phyloP scores from a whole-genome alignment of 305 asterid species.

The Stenogyne calaminthoides region DNA sequence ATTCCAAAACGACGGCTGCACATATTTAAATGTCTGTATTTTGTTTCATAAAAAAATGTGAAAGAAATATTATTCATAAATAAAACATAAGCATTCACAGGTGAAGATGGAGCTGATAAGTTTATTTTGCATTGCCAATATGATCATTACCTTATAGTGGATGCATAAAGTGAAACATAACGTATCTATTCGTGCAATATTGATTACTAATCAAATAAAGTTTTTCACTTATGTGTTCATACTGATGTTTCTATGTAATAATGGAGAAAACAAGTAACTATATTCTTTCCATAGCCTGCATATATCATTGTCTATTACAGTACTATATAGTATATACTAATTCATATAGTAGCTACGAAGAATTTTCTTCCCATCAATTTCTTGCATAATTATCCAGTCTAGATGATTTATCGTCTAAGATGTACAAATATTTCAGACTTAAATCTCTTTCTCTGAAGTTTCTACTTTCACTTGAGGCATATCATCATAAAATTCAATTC shows the following conservation, averaged over 20 bases:
- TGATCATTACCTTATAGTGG: neutral
- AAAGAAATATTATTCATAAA: no score
- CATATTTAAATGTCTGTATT: neutral
- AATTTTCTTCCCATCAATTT: neutral
- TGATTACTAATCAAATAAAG: neutral
- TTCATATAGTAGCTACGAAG: neutral
- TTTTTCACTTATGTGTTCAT: neutral
- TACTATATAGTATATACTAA: no score
- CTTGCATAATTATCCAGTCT: neutral
- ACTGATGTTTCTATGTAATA: neutral
- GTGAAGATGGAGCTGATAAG: no score
- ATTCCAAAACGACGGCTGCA: neutral
- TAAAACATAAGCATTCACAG: no score
- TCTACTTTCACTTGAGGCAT: neutral
- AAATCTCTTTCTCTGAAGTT: neutral
- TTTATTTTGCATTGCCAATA: neutral
- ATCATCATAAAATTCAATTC: neutral
- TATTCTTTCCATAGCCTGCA: neutral
- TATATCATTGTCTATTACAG: no score
- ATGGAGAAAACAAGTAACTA: conserved; percentile 1
- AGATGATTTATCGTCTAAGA: neutral
- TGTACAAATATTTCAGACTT: neutral
- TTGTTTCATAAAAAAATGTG: neutral
- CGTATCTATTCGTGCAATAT: neutral
- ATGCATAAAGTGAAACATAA: neutral